Evolutionary conservation across 495 filamentous ascomycete genomes (phyloP), one percentile per base, ranked within the genome.

Genomic region (Cenococcum geophilum): DNA sequence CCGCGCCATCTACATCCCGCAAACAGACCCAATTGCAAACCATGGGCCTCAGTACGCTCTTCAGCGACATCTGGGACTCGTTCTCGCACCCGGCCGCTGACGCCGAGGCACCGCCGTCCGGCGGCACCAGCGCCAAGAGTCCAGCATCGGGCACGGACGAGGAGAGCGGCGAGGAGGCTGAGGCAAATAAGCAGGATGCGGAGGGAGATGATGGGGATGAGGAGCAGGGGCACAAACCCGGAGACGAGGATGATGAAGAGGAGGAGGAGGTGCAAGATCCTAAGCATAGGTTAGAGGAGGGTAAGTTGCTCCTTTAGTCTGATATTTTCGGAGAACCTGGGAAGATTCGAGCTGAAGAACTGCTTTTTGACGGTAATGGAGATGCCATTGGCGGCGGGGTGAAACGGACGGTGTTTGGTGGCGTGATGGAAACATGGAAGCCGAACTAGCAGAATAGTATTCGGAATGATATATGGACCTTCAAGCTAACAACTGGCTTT

Each of bases 231-330:
- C 6, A 32, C 27, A 32, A 32, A 6, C 27, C 27, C 82, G 53
- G 83, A 83, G 85, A 89, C 55, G 89, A 89, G 56, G 89, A 92
- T 55, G 90, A 93, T 60, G 89, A 93, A 14, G 91, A 95, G 61
- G 91, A 95, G 66, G 89, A 95, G 63, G 92, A 97, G 80, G 80
- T 85, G 52, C 84, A 84, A 66, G 93, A 98, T 72, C 82, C 83
- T 61, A 95, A 95, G 82, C 89, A 91, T 62, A 84, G 85, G 77
- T 75, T 98, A 58, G 87, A 93, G 72, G 90, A 92, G 80, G 91
- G 93, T 97, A 77, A 76, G 88, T 88, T 27, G 21, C 47, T 56
- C 55, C 42, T 55, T 68, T 64, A 53, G 36, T 52, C 25, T 52
- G 4, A 23, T 23, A 16, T 42, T 57, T 22, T 51, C n/a, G 59